phyloP scores from a whole-genome alignment of 192 early-diverging fungal genomes.

The Mortierella hygrophila region DNA sequence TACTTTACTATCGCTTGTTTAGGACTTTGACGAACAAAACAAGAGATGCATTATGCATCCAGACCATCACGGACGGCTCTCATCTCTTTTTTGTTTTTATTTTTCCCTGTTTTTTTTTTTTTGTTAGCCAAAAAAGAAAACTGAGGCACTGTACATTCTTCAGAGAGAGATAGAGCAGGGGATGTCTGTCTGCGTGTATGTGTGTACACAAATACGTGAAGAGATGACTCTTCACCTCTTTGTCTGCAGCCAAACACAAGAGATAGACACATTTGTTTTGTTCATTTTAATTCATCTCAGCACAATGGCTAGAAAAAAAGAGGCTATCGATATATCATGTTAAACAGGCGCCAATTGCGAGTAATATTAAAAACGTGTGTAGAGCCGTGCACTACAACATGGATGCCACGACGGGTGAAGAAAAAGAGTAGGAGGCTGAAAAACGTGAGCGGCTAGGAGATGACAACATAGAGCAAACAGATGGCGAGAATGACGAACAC shows the following conservation, averaged over 20 bases:
- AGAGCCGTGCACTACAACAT: not conserved
- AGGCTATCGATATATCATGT: too few species aligned
- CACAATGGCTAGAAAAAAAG: too few species aligned
- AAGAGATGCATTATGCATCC: not conserved
- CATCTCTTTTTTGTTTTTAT: not conserved
- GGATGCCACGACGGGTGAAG: not conserved
- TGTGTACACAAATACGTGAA: not conserved
- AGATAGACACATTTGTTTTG: too few species aligned
- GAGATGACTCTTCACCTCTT: not conserved
- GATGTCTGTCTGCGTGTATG: not conserved
- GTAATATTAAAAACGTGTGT: not conserved
- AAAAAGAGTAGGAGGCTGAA: not conserved
- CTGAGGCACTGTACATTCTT: not conserved
- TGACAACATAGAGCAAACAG: conserved; percentile 6
- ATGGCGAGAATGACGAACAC: conserved; percentile 10
- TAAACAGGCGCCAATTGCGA: not conserved
- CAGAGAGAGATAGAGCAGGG: not conserved
- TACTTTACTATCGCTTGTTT: too few species aligned
- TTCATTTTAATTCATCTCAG: too few species aligned
- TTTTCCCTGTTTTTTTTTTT: not conserved
- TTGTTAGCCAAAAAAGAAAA: not conserved
- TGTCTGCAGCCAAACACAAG: not conserved
- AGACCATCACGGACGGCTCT: not conserved
- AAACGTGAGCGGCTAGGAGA: not conserved
- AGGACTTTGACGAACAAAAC: too few species aligned